Evolutionary conservation across 768 basidiomycete genomes (phyloP).

Genomic region (Phlegmacium glaucopus): DNA sequence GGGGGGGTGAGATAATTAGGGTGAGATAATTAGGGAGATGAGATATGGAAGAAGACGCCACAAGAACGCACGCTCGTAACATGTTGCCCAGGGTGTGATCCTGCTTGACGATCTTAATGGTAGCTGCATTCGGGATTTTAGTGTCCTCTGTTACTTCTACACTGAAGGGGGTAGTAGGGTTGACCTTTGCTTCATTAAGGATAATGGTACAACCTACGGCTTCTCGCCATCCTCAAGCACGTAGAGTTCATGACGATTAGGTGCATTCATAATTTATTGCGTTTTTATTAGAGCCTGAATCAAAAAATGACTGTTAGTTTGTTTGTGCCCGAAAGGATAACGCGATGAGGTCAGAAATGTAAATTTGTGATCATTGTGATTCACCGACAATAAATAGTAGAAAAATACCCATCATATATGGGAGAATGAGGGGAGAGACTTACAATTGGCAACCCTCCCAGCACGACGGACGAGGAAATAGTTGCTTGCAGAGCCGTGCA

Average conservation of each 20-base stretch:
- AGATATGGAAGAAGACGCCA: neutral
- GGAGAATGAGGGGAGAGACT: slow-evolving; percentile 17
- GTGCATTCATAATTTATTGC: slow-evolving; percentile 74
- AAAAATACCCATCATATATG: slow-evolving; percentile 42
- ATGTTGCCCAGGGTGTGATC: slow-evolving; percentile 97
- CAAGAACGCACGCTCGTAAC: slow-evolving; percentile 71
- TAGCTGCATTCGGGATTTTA: slow-evolving; percentile 96
- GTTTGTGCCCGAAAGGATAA: too few species aligned
- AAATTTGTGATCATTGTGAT: slow-evolving; percentile 47
- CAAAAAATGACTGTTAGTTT: too few species aligned
- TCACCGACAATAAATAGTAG: slow-evolving; percentile 76
- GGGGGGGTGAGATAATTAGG: slow-evolving; percentile 1
- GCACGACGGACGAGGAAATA: slow-evolving; percentile 5
- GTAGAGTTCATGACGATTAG: slow-evolving; percentile 87
- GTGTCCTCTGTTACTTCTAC: slow-evolving; percentile 93
- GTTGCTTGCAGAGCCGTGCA: neutral
- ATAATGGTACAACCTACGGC: slow-evolving; percentile 56
- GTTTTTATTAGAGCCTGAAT: neutral
- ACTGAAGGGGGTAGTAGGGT: slow-evolving; percentile 36
- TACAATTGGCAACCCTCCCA: slow-evolving; percentile 19
- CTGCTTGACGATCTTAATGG: slow-evolving; percentile 91
- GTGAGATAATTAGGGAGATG: slow-evolving; percentile 1
- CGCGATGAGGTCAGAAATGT: slow-evolving; percentile 37
- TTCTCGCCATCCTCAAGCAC: slow-evolving; percentile 93
- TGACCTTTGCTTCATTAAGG: neutral